These are phyloP conservation scores for Cynanchum wilfordii DNA, from an alignment of 257 asterid genomes.

Conservation along the genomic window DNA sequence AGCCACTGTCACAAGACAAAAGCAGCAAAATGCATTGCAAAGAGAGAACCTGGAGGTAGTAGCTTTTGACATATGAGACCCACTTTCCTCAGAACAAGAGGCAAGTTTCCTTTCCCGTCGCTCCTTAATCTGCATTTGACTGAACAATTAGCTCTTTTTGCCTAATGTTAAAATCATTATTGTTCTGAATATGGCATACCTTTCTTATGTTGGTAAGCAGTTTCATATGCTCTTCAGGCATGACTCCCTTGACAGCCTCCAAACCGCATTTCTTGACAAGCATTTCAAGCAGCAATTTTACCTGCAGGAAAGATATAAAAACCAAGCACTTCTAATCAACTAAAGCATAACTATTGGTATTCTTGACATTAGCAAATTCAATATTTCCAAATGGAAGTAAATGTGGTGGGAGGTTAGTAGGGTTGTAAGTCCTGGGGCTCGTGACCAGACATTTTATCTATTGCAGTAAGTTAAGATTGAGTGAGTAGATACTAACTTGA, in stretches of 20 bases:
- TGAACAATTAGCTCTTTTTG: neutral
- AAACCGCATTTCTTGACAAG: slow-evolving; percentile 92
- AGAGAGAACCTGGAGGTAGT: slow-evolving; percentile 73
- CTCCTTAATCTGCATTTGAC: slow-evolving; percentile 60
- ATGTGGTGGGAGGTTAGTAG: neutral
- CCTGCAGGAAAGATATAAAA: slow-evolving; percentile 29
- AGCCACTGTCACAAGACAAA: neutral
- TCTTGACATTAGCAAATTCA: neutral
- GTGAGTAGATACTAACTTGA: neutral
- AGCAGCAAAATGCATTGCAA: slow-evolving; percentile 9
- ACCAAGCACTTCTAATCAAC: neutral
- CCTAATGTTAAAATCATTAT: neutral
- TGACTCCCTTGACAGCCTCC: slow-evolving; percentile 82
- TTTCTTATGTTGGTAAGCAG: slow-evolving; percentile 90
- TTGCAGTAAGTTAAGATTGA: neutral
- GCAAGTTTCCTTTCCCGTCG: slow-evolving; percentile 62
- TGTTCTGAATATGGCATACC: slow-evolving; percentile 35
- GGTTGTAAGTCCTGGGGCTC: neutral
- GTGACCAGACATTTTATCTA: neutral
- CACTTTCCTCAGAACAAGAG: slow-evolving; percentile 46
- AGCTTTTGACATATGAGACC: slow-evolving; percentile 61
- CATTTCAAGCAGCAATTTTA: slow-evolving; percentile 87
- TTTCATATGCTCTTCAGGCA: slow-evolving; percentile 94
- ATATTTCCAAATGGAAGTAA: neutral
- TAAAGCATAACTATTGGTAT: neutral